phyloP scores from a whole-genome alignment of 805 yeast species.

The Wickerhamiella shivajii region DNA sequence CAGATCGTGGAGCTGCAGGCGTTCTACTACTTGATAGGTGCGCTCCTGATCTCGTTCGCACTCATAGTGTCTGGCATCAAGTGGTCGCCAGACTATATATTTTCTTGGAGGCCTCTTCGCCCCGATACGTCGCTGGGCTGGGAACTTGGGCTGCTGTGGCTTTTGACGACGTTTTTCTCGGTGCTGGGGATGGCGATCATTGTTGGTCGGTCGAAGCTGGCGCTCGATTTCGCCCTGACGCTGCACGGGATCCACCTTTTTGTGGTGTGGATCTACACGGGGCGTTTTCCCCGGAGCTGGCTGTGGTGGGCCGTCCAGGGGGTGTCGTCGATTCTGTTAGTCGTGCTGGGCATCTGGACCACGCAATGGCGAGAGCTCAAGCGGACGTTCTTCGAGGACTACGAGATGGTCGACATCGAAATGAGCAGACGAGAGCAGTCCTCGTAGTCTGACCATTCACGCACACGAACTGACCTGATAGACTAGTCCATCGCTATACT shows the following conservation, averaged over 20 bases:
- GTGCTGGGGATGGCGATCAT: slow-evolving; percentile 73
- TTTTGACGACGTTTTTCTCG: slow-evolving; percentile 66
- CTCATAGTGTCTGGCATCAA: slow-evolving; percentile 58
- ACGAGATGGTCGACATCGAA: slow-evolving; percentile 30
- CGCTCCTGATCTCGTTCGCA: slow-evolving; percentile 46
- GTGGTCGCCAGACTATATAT: slow-evolving; percentile 54
- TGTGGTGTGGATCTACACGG: slow-evolving; percentile 51
- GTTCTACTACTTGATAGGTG: slow-evolving; percentile 64
- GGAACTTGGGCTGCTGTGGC: slow-evolving; percentile 61
- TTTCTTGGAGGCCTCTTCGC: slow-evolving; percentile 65
- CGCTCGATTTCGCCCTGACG: slow-evolving; percentile 95
- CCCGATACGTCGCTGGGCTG: slow-evolving; percentile 70
- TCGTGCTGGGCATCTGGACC: slow-evolving; percentile 74
- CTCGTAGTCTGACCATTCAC: too few relatives aligned
- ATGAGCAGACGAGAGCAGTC: too few relatives aligned
- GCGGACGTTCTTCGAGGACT: slow-evolving; percentile 67
- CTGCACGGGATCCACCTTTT: slow-evolving; percentile 66
- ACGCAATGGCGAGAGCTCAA: slow-evolving; percentile 85
- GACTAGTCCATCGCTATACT: too few relatives aligned
- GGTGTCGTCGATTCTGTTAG: slow-evolving; percentile 51
- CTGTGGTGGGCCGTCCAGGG: slow-evolving; percentile 80
- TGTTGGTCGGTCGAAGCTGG: slow-evolving; percentile 84
- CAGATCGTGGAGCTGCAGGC: slow-evolving; percentile 71
- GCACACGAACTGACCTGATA: too few relatives aligned
- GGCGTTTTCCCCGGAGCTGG: slow-evolving; percentile 51